Conservation (phyloP, 2,329 filamentous ascomycete genomes). For the Tolypocladium tropicale region DNA sequence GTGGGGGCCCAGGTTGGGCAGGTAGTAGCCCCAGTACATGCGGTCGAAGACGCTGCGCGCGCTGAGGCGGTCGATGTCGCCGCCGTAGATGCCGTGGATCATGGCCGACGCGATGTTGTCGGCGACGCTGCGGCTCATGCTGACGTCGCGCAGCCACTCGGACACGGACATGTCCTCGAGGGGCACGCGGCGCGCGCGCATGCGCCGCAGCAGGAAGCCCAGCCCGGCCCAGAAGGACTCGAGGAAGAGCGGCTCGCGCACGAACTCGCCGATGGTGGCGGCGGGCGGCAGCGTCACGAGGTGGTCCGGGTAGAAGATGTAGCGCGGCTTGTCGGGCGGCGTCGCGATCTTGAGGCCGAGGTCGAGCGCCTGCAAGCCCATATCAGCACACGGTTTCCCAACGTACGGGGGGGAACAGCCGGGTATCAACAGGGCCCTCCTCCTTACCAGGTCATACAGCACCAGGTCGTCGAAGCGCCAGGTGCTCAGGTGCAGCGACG, state of each 20-base stretch:
- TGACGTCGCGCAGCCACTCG: slow-evolving; percentile 23
- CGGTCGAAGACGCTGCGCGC: slow-evolving; percentile 44
- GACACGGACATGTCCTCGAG: slow-evolving; percentile 22
- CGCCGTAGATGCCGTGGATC: slow-evolving; percentile 85
- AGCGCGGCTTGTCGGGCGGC: slow-evolving; percentile 45
- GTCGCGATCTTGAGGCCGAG: slow-evolving; percentile 34
- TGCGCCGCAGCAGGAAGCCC: slow-evolving; percentile 12
- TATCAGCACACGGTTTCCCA: too few relatives aligned
- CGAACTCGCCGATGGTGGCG: slow-evolving; percentile 12
- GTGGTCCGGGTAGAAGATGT: slow-evolving; percentile 81
- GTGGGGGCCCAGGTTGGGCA: slow-evolving; percentile 20
- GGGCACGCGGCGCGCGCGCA: slow-evolving; percentile 10
- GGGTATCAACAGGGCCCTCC: too few relatives aligned
- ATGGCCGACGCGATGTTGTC: slow-evolving; percentile 68
- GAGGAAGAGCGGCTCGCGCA: slow-evolving; percentile 22
- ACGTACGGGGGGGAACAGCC: too few relatives aligned
- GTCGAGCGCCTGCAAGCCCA: slow-evolving; percentile 25
- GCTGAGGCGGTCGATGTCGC: slow-evolving; percentile 75
- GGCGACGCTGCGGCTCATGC: slow-evolving; percentile 30
- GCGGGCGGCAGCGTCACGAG: slow-evolving; percentile 26
- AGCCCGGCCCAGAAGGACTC: slow-evolving; percentile 17
- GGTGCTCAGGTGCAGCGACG: slow-evolving; percentile 33
- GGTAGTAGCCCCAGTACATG: slow-evolving; percentile 19
- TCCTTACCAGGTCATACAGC: slow-evolving; percentile 64
- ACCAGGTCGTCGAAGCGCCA: slow-evolving; percentile 50